Base-by-base conservation (phyloP, 2,329 filamentous ascomycete genomes). In the Fulvia fulva region DNA sequence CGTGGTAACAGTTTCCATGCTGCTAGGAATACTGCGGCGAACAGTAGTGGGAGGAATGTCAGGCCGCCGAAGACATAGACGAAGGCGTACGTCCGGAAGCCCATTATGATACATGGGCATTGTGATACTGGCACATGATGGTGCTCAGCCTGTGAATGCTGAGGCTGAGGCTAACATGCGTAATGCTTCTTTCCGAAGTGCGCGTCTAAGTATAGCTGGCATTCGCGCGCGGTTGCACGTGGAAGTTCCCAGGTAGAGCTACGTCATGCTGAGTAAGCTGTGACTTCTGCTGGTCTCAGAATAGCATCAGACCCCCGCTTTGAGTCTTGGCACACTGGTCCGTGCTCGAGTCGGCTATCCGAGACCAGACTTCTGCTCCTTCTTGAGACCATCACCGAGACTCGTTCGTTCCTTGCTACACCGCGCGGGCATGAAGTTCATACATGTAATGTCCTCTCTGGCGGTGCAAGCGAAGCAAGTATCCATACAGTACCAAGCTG, bases 41-140 rank as follows among this genome's bases (percentile, higher is more conserved):
- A 62, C 59, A 91, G 68, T 3, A 96, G 78, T 28, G 92, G 92
- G 58, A 96, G 72, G 72, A 97, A 93, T 58, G 92, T 96, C 70
- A 97, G 73, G 68, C 92, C 93, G 75, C 92, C 92, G 59, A 96
- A 76, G 65, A 96, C 73, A 80, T 96, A 97, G 73, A 88, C 82
- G 70, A 88, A 74, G 64, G 95, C 78, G 70, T 93, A 86, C 67
- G 75, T 75, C 63, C 70, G 71, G 68, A 82, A 70, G 59, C 67
- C 68, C 69, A 74, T 74, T 54, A 61, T 65, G 59, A 28, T 32
- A 25, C 6, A 22, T 7, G 11, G 14, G 54, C 59, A 58, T 56
- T 22, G 28, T 51, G 50, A 22, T 34, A 1, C 14, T 51, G 23
- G 54, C 12, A 44, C 28, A 23, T 50, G 14, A 26, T 50, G 2